phyloP scores from a whole-genome alignment of 225 moss, liverwort and hornwort species.

The Polytrichum commune region DNA sequence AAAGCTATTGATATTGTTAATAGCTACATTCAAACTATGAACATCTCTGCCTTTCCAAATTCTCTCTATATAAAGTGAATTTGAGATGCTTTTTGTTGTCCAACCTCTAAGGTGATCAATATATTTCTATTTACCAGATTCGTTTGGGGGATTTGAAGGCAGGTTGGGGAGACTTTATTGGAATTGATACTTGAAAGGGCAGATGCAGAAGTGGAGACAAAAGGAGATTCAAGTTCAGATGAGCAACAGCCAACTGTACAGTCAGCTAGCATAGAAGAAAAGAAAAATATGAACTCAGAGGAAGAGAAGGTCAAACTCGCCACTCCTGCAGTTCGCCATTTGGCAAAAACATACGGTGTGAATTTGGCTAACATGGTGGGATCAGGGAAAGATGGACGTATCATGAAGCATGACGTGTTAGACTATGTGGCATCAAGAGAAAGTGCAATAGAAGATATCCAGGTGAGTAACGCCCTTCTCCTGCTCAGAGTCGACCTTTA shows the following conservation, averaged over 20 bases:
- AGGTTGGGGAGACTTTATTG: slow-evolving; percentile 84
- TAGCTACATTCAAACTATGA: too few relatives aligned
- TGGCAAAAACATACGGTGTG: slow-evolving; percentile 72
- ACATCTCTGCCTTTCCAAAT: too few relatives aligned
- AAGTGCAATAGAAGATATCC: slow-evolving; percentile 64
- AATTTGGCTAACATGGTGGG: slow-evolving; percentile 48
- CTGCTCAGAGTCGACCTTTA: too few relatives aligned
- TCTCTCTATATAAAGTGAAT: too few relatives aligned
- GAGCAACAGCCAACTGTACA: slow-evolving; percentile 21
- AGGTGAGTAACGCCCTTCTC: slow-evolving; percentile 15
- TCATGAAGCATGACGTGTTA: slow-evolving; percentile 68
- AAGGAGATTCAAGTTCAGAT: slow-evolving; percentile 8
- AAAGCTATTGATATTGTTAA: too few relatives aligned
- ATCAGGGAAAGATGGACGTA: slow-evolving; percentile 60
- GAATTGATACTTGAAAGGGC: slow-evolving; percentile 64
- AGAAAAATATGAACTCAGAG: neutral
- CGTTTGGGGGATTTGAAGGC: slow-evolving; percentile 4
- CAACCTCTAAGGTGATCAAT: too few relatives aligned
- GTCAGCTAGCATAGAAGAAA: slow-evolving; percentile 2
- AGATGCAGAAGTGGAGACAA: slow-evolving; percentile 11
- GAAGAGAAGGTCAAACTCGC: slow-evolving; percentile 29
- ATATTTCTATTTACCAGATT: neutral
- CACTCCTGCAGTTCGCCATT: slow-evolving; percentile 73
- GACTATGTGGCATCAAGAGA: slow-evolving; percentile 56
- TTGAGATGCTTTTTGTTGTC: too few relatives aligned